Conservation (phyloP, 2,329 filamentous ascomycete genomes). For the Alternaria angustiovoidea region DNA sequence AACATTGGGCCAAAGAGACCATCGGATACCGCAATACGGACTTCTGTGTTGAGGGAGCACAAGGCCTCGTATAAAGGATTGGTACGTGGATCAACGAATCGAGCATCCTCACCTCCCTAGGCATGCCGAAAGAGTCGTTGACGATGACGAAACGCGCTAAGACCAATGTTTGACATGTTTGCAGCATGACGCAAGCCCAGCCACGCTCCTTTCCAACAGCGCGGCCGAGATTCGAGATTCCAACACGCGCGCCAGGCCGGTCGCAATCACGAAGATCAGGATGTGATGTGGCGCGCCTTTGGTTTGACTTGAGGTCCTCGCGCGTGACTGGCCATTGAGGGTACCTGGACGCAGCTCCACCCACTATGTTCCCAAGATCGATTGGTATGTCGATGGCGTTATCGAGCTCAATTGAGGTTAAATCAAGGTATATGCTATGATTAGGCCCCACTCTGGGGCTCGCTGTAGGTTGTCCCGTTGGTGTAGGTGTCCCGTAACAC, state of each 20-base stretch:
- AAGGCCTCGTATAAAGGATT: not conserved
- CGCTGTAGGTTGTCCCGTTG: conserved; percentile 23
- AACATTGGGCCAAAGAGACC: no score
- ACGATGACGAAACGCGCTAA: not conserved
- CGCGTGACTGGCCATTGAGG: not conserved
- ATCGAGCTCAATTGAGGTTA: conserved; percentile 3
- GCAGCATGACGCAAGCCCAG: conserved; percentile 12
- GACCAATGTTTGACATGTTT: conserved; percentile 5
- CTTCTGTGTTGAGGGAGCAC: no score
- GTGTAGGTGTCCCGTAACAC: conserved; percentile 19
- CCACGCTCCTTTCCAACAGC: not conserved
- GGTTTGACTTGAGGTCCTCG: not conserved
- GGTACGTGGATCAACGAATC: not conserved
- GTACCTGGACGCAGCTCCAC: not conserved
- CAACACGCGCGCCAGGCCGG: not conserved
- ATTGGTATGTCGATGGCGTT: not conserved
- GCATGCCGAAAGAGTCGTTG: not conserved
- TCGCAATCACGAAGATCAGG: not conserved
- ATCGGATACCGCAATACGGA: no score
- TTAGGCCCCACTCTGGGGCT: conserved; percentile 25
- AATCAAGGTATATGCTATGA: conserved; percentile 10
- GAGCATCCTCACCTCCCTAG: no score
- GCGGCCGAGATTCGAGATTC: conserved; percentile 3
- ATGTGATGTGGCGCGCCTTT: not conserved
- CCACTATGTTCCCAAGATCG: not conserved